A percentile compares a stretch with the other conserved stretches of the same genome.
Evolutionary conservation across 2,329 filamentous ascomycete genomes (phyloP).

Genomic region (Colletotrichum sp.): DNA sequence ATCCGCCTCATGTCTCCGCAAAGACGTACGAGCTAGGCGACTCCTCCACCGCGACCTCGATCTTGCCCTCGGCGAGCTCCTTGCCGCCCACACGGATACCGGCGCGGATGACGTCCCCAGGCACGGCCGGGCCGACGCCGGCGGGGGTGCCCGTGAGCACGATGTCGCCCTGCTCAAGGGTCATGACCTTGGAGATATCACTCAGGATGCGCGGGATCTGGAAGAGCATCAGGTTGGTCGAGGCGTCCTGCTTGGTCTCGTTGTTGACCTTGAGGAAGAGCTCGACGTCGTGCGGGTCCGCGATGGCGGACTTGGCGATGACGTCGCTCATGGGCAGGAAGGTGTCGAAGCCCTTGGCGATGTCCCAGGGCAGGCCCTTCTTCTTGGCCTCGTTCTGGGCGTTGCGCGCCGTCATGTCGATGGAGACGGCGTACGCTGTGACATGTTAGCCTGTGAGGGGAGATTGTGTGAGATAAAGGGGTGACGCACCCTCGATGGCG

Average conservation of each 20-base stretch:
- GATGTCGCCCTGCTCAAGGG: conserved; percentile 88
- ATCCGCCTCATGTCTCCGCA: conserved; percentile 63
- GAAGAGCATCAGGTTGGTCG: conserved; percentile 94
- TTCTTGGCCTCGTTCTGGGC: conserved; percentile 96
- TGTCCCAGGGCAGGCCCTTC: conserved; percentile 94
- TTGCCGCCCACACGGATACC: conserved; percentile 80
- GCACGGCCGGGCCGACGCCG: conserved; percentile 84
- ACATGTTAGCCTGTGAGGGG: conserved; percentile 3
- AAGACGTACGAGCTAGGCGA: conserved; percentile 80
- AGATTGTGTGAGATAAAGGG: neutral
- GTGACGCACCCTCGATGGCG: conserved; percentile 73
- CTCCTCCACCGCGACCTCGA: conserved; percentile 85
- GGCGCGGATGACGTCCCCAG: conserved; percentile 86
- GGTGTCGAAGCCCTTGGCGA: conserved; percentile 97
- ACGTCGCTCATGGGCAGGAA: conserved; percentile 87
- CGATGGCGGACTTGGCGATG: conserved; percentile 80
- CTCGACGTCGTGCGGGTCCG: conserved; percentile 87
- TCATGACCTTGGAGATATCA: conserved; percentile 96
- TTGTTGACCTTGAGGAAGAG: conserved; percentile 87
- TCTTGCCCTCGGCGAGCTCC: conserved; percentile 82
- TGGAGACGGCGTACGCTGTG: conserved; percentile 83
- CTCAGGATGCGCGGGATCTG: conserved; percentile 84
- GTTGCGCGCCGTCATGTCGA: conserved; percentile 98
- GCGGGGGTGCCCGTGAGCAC: conserved; percentile 97
- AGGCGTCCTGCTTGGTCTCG: conserved; percentile 80